Evolutionary conservation across 306 rosid genomes (phyloP).

Genomic region (Inga laurina): DNA sequence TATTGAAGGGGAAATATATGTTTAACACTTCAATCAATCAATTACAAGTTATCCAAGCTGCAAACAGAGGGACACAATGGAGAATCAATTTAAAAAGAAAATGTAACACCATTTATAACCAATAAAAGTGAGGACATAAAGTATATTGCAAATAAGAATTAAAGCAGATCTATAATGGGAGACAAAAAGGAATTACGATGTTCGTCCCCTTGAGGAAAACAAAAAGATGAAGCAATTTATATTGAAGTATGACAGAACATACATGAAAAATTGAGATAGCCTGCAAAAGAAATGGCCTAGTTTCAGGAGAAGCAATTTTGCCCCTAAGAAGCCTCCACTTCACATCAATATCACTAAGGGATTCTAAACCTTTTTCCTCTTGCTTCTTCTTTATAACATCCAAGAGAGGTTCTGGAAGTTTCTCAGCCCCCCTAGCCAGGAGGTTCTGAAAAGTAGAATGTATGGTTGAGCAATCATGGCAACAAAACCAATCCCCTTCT

Average conservation of each 20-base stretch:
- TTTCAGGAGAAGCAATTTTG: conserved; percentile 84
- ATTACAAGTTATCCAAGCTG: conserved; percentile 19
- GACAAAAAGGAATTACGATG: conserved; percentile 30
- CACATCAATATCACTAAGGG: conserved; percentile 60
- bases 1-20: conserved; percentile 25
- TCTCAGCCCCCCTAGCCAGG: conserved; percentile 67
- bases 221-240: conserved; percentile 24
- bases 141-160: background rate
- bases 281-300: conserved; percentile 76
- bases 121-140: background rate
- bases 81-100: conserved; percentile 24
- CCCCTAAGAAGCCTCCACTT: conserved; percentile 93
- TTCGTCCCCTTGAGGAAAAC: conserved; percentile 2
- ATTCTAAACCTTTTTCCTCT: conserved; percentile 59
- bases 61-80: conserved; percentile 19
- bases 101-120: background rate
- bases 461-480: conserved; percentile 75
- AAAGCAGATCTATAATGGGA: conserved; percentile 22
- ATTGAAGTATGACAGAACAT: conserved; percentile 31
- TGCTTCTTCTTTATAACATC: conserved; percentile 71
- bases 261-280: conserved; percentile 91
- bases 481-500: conserved; percentile 93
- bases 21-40: conserved; percentile 5
- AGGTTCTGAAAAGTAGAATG: conserved; percentile 74
- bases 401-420: conserved; percentile 74